Percentiles rank a stretch among this genome's conserved stretches.
These are phyloP conservation scores for Hsuehochloa calcarea DNA, from an alignment of 176 grass and related monocot species.

Conservation along the genomic window DNA sequence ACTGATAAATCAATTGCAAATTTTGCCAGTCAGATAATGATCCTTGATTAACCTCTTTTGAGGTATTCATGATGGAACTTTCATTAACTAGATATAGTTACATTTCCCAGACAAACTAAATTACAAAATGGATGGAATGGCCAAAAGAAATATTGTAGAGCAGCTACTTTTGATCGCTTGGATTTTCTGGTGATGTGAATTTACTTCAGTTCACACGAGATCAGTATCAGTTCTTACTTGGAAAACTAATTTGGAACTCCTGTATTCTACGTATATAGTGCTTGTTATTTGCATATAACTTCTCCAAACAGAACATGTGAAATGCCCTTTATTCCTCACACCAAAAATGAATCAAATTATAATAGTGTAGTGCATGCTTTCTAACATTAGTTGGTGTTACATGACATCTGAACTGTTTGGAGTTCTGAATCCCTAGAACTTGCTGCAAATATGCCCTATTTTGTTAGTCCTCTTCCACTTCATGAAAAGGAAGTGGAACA, in stretches of 20 bases:
- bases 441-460: slow-evolving; percentile 5
- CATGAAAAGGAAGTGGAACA: slow-evolving; percentile 76
- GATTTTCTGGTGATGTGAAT: slow-evolving; percentile 4
- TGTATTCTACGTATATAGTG: slow-evolving; percentile 16
- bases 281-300: slow-evolving; percentile 26
- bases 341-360: slow-evolving; percentile 49
- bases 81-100: slow-evolving; percentile 10
- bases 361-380: slow-evolving; percentile 27
- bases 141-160: slow-evolving; percentile 3
- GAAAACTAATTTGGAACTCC: slow-evolving; percentile 19
- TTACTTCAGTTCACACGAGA: slow-evolving; percentile 8
- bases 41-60: slow-evolving; percentile 22
- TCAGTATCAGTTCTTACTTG: slow-evolving; percentile 10
- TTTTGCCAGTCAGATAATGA: neutral
- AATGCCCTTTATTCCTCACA: slow-evolving; percentile 25
- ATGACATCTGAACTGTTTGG: slow-evolving; percentile 39
- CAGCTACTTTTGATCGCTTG: neutral
- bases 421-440: slow-evolving; percentile 38
- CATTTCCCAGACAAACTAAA: slow-evolving; percentile 24
- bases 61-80: slow-evolving; percentile 2
- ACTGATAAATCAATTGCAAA: neutral
- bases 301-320: slow-evolving; percentile 15
- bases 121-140: slow-evolving; percentile 16
- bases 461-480: slow-evolving; percentile 56
- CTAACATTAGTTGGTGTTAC: slow-evolving; percentile 58